Conservation (phyloP, 306 rosid species). For the Acacia acuminata region DNA sequence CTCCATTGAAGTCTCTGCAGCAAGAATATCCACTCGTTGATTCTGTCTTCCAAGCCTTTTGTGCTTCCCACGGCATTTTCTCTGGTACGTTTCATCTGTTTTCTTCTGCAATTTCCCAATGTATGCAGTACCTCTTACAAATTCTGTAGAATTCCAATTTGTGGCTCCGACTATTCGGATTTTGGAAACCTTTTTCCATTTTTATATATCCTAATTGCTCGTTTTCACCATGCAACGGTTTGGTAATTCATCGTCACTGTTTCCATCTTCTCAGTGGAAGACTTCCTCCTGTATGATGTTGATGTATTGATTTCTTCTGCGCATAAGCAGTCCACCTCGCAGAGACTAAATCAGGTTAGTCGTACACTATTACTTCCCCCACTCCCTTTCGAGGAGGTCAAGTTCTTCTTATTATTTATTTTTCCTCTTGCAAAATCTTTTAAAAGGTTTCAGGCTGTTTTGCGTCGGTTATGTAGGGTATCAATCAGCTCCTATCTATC, state of each 20-base stretch:
- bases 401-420: constrained; percentile 4
- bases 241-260: background rate
- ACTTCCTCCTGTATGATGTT: constrained; percentile 52
- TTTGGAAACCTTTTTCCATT: background rate
- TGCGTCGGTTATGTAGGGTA: constrained; percentile 33
- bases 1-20: constrained; percentile 41
- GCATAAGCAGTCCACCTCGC: constrained; percentile 29
- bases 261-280: constrained; percentile 47
- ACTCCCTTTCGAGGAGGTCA: background rate
- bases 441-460: background rate
- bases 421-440: background rate
- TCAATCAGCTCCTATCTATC: constrained; percentile 38
- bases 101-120: background rate
- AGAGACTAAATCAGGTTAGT: constrained; percentile 46
- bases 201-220: background rate
- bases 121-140: background rate
- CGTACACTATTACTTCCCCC: background rate
- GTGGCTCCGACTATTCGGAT: background rate
- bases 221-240: background rate
- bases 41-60: constrained; percentile 38
- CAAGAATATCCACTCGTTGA: constrained; percentile 42
- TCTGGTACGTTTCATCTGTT: constrained; percentile 25
- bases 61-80: constrained; percentile 41
- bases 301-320: constrained; percentile 37
- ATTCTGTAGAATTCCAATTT: background rate